Conservation (phyloP, 2,329 filamentous ascomycete genomes). For the Penicillium corylophilum region DNA sequence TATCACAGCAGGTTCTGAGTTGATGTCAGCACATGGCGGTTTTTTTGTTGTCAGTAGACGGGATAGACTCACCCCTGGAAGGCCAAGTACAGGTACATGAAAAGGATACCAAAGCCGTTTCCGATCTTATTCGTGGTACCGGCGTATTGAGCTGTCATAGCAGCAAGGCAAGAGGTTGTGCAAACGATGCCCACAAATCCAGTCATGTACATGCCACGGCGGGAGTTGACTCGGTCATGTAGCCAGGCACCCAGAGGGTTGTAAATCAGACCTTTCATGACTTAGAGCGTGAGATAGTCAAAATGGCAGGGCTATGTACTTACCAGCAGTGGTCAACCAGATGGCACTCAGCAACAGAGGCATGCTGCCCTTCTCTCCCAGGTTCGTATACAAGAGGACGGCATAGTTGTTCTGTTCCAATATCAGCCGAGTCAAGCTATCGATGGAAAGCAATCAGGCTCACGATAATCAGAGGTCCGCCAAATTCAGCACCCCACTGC, state of each 20-base stretch:
- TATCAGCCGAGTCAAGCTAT: not conserved
- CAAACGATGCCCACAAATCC: conserved; percentile 44
- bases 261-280: conserved; percentile 39
- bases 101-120: conserved; percentile 43
- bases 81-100: conserved; percentile 48
- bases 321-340: conserved; percentile 49
- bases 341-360: conserved; percentile 46
- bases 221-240: conserved; percentile 38
- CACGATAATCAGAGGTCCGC: conserved; percentile 53
- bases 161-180: conserved; percentile 42
- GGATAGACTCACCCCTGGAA: conserved; percentile 45
- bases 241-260: conserved; percentile 40
- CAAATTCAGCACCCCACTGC: conserved; percentile 55
- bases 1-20: conserved; percentile 46
- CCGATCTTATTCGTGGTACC: conserved; percentile 43
- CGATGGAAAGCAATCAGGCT: conserved; percentile 20
- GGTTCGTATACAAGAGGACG: conserved; percentile 45
- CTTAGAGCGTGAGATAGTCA: conserved; percentile 9
- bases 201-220: conserved; percentile 44
- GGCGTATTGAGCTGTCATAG: conserved; percentile 39
- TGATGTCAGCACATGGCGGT: conserved; percentile 8
- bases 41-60: no score
- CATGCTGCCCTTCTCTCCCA: conserved; percentile 45
- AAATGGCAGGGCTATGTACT: conserved; percentile 3
- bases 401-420: conserved; percentile 47